Conservation (phyloP, 1,284 basidiomycete genomes). For the Violaceomyces palustris region DNA sequence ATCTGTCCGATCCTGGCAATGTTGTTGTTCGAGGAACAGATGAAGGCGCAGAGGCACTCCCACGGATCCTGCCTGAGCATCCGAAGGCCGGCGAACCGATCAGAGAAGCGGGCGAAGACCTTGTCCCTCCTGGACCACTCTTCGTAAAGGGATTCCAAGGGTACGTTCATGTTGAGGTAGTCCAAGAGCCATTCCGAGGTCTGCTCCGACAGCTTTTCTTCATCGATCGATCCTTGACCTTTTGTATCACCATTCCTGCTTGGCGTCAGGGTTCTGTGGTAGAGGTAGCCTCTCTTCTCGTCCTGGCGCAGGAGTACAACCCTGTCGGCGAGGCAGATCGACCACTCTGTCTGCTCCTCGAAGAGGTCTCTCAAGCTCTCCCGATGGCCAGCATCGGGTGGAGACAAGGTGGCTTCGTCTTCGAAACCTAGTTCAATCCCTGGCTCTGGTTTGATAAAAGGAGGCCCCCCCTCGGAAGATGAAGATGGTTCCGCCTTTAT, state of each 20-base stretch:
- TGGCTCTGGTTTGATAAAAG: no score
- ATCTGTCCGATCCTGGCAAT: constrained; percentile 56
- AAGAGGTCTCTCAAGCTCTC: not conserved
- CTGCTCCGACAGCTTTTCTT: constrained; percentile 2
- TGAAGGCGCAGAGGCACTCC: constrained; percentile 65
- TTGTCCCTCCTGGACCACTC: constrained; percentile 71
- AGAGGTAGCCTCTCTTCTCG: constrained; percentile 28
- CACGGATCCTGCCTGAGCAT: constrained; percentile 90
- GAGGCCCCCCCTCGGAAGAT: no score
- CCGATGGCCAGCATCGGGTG: not conserved
- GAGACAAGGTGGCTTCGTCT: no score
- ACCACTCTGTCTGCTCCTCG: constrained; percentile 42
- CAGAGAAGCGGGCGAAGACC: constrained; percentile 65
- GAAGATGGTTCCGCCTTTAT: constrained; percentile 9
- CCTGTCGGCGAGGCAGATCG: constrained; percentile 44
- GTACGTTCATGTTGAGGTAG: constrained; percentile 83
- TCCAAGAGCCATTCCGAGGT: constrained; percentile 73
- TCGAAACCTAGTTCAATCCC: no score
- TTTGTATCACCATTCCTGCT: no score
- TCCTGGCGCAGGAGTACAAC: constrained; percentile 50
- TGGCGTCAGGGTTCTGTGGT: constrained; percentile 34
- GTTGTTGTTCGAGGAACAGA: constrained; percentile 97
- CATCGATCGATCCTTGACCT: not conserved
- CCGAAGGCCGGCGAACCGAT: constrained; percentile 60
- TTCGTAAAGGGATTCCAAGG: constrained; percentile 69